These are phyloP conservation scores for Taxillus chinensis DNA, from an alignment of 164 flowering plant species.

Conservation along the genomic window DNA sequence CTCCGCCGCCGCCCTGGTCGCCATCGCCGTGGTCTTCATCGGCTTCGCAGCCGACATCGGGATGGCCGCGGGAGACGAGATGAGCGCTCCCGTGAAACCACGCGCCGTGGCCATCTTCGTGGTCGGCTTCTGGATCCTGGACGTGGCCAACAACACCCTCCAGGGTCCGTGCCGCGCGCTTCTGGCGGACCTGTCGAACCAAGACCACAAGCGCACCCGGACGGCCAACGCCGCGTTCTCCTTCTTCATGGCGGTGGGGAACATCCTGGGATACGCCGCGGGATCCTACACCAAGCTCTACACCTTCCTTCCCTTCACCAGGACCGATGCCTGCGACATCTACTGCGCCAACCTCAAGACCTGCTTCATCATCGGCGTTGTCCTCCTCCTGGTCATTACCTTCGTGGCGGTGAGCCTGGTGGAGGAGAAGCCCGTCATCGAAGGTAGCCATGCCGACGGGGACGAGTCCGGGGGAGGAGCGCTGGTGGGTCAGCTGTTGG, in stretches of 20 bases:
- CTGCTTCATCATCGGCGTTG: constrained; percentile 51
- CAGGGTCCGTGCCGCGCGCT: constrained; percentile 64
- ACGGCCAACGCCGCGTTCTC: constrained; percentile 44
- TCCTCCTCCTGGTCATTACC: constrained; percentile 34
- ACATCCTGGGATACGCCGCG: constrained; percentile 65
- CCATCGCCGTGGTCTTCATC: constrained; percentile 45
- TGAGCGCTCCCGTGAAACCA: constrained; percentile 13
- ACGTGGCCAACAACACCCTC: constrained; percentile 63
- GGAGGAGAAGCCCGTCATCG: constrained; percentile 12
- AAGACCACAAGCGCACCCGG: constrained; percentile 20
- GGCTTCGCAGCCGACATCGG: constrained; percentile 68
- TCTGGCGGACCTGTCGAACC: constrained; percentile 50
- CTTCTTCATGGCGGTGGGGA: constrained; percentile 85
- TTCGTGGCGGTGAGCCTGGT: constrained; percentile 28
- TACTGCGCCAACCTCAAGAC: constrained; percentile 76
- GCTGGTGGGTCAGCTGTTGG: constrained; percentile 28
- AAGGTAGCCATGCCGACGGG: background rate
- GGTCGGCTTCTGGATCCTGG: constrained; percentile 73
- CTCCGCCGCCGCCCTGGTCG: constrained; percentile 38
- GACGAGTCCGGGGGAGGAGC: constrained; percentile 11
- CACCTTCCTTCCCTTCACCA: constrained; percentile 47
- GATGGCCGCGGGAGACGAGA: constrained; percentile 27
- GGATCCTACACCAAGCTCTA: constrained; percentile 44
- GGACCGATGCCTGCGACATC: constrained; percentile 51
- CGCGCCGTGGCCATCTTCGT: constrained; percentile 50